Evolutionary conservation across 164 flowering plant genomes (phyloP).

Genomic region (Protea cynaroides): DNA sequence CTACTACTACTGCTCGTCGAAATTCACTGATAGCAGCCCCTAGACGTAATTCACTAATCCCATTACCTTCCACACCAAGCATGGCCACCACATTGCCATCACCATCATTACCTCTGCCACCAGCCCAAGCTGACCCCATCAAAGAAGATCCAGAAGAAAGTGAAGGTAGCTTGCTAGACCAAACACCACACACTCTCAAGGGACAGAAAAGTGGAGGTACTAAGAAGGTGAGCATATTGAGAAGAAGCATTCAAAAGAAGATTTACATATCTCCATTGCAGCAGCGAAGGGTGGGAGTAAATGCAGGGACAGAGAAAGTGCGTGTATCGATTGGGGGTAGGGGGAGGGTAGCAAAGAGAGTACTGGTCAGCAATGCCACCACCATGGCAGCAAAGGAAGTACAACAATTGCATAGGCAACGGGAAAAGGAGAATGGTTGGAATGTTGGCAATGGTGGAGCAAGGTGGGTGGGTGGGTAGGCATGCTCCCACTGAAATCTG

Average conservation of each 20-base stretch:
- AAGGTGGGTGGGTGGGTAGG: no score
- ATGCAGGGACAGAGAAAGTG: conserved; percentile 66
- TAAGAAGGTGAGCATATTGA: conserved; percentile 46
- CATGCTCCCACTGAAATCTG: no score
- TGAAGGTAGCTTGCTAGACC: conserved; percentile 30
- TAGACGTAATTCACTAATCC: conserved; percentile 70
- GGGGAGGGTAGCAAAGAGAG: conserved; percentile 60
- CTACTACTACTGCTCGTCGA: conserved; percentile 36
- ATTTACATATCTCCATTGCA: conserved; percentile 45
- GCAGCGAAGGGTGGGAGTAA: conserved; percentile 31
- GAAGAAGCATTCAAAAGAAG: conserved; percentile 75
- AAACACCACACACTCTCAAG: conserved; percentile 37
- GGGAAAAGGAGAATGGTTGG: conserved; percentile 82
- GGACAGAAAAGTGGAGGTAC: conserved; percentile 32
- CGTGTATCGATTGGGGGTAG: conserved; percentile 70
- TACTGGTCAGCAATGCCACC: conserved; percentile 38
- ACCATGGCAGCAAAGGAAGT: conserved; percentile 32
- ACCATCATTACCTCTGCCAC: conserved; percentile 24
- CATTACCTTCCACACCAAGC: conserved; percentile 37
- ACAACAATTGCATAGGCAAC: conserved; percentile 32
- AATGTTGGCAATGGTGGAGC: conserved; percentile 11
- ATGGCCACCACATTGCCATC: conserved; percentile 23
- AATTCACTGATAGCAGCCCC: conserved; percentile 34
- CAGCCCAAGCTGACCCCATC: conserved; percentile 17
- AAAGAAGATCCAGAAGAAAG: conserved; percentile 25